Evolutionary conservation across 306 rosid genomes (phyloP), one percentile per base, ranked within the genome.

Genomic region (Fagus crenata): DNA sequence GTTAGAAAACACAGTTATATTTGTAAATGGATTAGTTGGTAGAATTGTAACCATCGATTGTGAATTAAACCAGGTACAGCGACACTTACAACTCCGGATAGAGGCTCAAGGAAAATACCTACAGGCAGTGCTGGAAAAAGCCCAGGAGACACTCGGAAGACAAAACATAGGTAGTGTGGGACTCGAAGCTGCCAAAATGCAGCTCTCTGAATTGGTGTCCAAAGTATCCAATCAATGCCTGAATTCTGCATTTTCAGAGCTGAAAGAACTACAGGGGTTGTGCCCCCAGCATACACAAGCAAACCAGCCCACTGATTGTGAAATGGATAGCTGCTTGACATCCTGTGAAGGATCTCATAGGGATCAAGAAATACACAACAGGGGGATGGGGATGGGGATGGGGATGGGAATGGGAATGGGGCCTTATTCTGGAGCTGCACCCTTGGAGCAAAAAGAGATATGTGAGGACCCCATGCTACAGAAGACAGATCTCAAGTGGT

Each of bases 101-200:
- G 98, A 95, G 73, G 96, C 98, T 0, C 98, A 95, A 83, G 98
- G 98, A 8, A 93, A 91, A 69, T 93, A 93, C 82, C 87, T 93
- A 12, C 93, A 93, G 64, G 71, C 89, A 59, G 98, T 93, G 76
- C 71, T 93, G 72, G 97, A 91, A 58, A 93, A 89, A 69, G 97
- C 98, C 28, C 96, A 89, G 39, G 97, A 95, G 53, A 87, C 98
- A 11, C 89, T 95, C 4, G 97, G 97, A 73, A 76, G 75, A 56
- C 95, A 88, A 61, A 86, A 87, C 77, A 36, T 81, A 54, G 96
- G 93, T 22, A 35, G 87, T 5, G 81, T 80, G 69, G 96, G 93
- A 42, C 86, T 90, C 63, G 96, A 93, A 85, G 94, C 84, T 40
- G 86, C 98, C 0, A 90, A 95, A 89, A 90, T 95, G 51, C 92